These are phyloP conservation scores for Chimonanthus praecox DNA, from an alignment of 164 flowering plant genomes.

Conservation along the genomic window DNA sequence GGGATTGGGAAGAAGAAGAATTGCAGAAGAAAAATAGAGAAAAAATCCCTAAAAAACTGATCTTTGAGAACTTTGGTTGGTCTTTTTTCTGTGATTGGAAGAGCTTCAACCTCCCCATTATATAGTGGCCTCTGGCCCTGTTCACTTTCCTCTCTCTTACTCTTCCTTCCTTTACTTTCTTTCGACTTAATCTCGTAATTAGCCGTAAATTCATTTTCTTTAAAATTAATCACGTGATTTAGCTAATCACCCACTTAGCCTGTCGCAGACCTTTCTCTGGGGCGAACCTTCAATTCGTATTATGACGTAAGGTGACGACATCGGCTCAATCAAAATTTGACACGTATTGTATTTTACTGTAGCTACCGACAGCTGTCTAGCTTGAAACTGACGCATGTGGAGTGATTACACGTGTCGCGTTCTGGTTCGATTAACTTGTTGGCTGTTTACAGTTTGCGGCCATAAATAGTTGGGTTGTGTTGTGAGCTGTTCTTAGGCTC, in stretches of 20 bases:
- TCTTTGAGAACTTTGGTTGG: conserved; percentile 5
- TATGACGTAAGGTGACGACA: not conserved
- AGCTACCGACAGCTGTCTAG: too few relatives aligned
- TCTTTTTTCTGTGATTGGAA: not conserved
- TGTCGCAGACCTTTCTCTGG: not conserved
- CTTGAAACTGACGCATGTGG: too few relatives aligned
- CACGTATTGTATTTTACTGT: not conserved
- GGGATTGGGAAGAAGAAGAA: conserved; percentile 7
- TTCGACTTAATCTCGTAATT: not conserved
- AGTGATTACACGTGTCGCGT: too few relatives aligned
- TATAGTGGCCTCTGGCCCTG: not conserved
- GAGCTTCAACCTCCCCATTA: not conserved
- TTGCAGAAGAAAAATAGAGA: not conserved
- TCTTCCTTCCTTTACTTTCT: not conserved
- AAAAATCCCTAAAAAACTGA: not conserved
- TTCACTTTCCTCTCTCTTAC: not conserved
- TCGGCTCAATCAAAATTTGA: not conserved
- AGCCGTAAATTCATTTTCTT: not conserved
- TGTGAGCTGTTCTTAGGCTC: too few relatives aligned
- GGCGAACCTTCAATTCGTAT: too few relatives aligned
- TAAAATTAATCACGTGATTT: not conserved
- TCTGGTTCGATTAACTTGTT: too few relatives aligned
- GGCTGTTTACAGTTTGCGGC: too few relatives aligned
- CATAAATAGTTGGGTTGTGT: too few relatives aligned
- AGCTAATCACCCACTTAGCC: not conserved